Evolutionary conservation across 495 filamentous ascomycete species (phyloP).

Genomic region (Usnea hakonensis): DNA sequence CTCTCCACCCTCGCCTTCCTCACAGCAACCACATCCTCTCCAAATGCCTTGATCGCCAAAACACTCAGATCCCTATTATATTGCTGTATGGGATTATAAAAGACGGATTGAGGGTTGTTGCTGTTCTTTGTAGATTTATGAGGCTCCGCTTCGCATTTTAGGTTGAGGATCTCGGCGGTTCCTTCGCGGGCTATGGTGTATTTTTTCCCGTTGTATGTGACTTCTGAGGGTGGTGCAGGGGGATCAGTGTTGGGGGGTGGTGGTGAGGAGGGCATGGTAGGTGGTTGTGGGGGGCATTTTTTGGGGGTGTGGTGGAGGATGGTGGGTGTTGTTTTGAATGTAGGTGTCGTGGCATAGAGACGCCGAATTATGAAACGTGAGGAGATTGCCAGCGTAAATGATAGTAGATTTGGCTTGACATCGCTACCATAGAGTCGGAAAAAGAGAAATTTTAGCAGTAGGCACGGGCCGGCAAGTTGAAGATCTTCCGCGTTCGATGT

Average conservation of each 20-base stretch:
- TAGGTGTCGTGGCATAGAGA: not conserved
- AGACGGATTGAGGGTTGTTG: slow-evolving; percentile 59
- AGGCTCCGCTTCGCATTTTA: slow-evolving; percentile 39
- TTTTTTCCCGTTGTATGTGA: slow-evolving; percentile 39
- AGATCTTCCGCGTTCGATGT: no score
- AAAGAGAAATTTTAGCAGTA: not conserved
- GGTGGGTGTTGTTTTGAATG: not conserved
- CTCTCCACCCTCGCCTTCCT: slow-evolving; percentile 27
- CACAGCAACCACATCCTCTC: slow-evolving; percentile 51
- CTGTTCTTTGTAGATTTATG: slow-evolving; percentile 34
- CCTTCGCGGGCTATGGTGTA: slow-evolving; percentile 65
- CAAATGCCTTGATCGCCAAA: slow-evolving; percentile 78
- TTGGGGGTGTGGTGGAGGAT: not conserved
- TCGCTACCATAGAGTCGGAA: not conserved
- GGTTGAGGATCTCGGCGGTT: slow-evolving; percentile 56
- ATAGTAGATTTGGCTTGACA: not conserved
- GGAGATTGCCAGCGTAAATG: not conserved
- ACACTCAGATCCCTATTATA: slow-evolving; percentile 96
- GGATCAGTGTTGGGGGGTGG: not conserved
- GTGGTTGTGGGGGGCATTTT: slow-evolving; percentile 1
- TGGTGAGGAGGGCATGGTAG: slow-evolving; percentile 4
- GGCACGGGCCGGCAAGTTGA: not conserved
- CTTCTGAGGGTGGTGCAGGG: not conserved
- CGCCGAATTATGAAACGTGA: not conserved
- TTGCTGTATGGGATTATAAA: slow-evolving; percentile 98